Base-by-base conservation (phyloP, 2,329 filamentous ascomycete genomes). In the Fusarium heterosporum region DNA sequence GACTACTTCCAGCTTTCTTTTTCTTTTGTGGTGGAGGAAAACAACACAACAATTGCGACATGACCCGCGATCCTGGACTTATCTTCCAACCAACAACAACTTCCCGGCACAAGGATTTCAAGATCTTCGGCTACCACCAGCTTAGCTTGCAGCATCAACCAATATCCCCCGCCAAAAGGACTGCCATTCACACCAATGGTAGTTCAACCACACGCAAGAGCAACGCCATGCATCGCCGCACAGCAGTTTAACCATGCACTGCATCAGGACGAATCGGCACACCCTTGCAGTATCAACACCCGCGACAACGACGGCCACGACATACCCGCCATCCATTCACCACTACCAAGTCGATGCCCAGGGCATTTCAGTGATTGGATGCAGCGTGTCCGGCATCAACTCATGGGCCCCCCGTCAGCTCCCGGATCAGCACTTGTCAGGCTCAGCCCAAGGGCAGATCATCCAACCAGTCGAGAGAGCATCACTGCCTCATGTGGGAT, bases 381-480 rank as follows among this genome's bases (percentile, higher is more conserved):
- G 48, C 68, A 62, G 65, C 70, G 52, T 55, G 47, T 55, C 69
- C 65, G 64, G 64, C 62, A 66, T 60, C 62, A 67, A 47, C 41
- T 26, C 55, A 53, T 58, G 69, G 67, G 51, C 40, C 49, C 42
- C 55, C 62, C 56, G 69, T 71, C 69, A 70, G 69, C 69, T 68
- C 49, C 67, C 51, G 55, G 67, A 69, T 71, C 65, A 72, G 67
- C 70, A 71, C 43, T 50, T 65, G 40, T 26, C 58, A 61, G 54
- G 53, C 48, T 55, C 49, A 41, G 48, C 67, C 42, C 46, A 55
- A 41, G 41, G 42, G 51, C 57, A 55, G 52, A 58, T 57, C 41
- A 49, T 19, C 54, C 40, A 28, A 49, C 55, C 54, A 41, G 41
- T 32, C 28, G 19, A 48, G 40, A 40, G 55, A 43, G 38, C 39